These are phyloP conservation scores for Neurospora sp. DNA, from an alignment of 2,329 filamentous ascomycete species.

Conservation along the genomic window DNA sequence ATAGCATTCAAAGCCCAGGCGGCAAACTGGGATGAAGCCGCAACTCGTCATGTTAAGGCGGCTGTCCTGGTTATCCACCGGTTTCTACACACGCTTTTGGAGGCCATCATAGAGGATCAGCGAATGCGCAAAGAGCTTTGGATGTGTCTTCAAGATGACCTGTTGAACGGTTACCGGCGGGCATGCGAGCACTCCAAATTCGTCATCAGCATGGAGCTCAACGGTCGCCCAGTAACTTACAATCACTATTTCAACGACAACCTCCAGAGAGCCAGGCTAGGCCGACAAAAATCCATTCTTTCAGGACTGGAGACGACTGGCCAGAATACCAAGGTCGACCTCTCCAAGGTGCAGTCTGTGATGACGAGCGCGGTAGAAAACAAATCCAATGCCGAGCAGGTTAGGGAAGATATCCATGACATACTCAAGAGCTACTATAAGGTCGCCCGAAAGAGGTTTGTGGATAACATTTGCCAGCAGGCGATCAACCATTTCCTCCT, in stretches of 20 bases:
- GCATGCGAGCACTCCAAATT: conserved; percentile 41
- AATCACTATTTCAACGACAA: conserved; percentile 43
- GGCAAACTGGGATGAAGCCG: conserved; percentile 40
- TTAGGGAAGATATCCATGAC: conserved; percentile 45
- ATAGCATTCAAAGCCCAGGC: conserved; percentile 44
- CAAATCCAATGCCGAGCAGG: conserved; percentile 15
- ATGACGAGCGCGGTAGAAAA: not conserved
- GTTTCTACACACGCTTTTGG: conserved; percentile 38
- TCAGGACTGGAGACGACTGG: not conserved
- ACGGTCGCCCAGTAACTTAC: conserved; percentile 35
- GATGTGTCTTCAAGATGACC: conserved; percentile 34
- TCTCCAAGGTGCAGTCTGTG: not conserved
- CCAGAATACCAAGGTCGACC: not conserved
- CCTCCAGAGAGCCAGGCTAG: conserved; percentile 19
- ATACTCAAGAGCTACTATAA: conserved; percentile 53
- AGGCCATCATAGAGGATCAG: conserved; percentile 32
- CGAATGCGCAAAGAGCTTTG: conserved; percentile 33
- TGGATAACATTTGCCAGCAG: conserved; percentile 53
- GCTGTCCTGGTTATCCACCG: conserved; percentile 41
- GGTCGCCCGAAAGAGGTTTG: conserved; percentile 49
- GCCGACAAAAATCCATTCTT: conserved; percentile 7
- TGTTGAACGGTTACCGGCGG: conserved; percentile 34
- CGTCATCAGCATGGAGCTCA: conserved; percentile 41
- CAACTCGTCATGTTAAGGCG: conserved; percentile 39
- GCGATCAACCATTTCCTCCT: conserved; percentile 46